Base-by-base conservation (phyloP, 805 yeast species). In the Myxozyma lipomycoides region DNA sequence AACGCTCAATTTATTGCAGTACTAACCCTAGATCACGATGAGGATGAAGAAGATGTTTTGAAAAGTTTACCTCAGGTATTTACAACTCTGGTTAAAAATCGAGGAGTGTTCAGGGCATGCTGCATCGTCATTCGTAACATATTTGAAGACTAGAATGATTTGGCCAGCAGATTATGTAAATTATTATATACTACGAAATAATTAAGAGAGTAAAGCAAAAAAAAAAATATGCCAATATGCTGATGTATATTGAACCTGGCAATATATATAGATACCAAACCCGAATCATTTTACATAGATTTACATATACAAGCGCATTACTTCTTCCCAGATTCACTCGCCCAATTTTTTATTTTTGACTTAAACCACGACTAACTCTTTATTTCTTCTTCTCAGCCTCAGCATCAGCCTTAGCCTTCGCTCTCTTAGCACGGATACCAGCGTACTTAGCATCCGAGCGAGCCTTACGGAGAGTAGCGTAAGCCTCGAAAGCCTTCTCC, bases 341-440 rank as follows among this genome's bases (percentile, higher is more conserved):
- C n/a, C n/a, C n/a, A n/a, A n/a, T n/a, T 28, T 28, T 12, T 28
- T 28, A 28, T 28, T 28, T 28, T 28, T 28, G 7, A 7, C 7
- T 12, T 28, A 12, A 28, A 28, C 32, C 32, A 28, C 12, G 7
- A 28, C 32, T 28, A 28, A 28, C 32, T 12, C 12, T 12, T 28
- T 86, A 88, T 84, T 88, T 88, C 90, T 90, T 90, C 91, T 90
- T 90, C 71, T 89, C 96, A 78, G 95, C 95, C n/a, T 43, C 61
- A 35, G 41, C 61, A 81, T 90, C 98, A 75, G 97, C 98, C 79
- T 88, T 98, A 74, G 96, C 97, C 81, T 81, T 82, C 70, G 95
- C 95, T 79, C 96, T 86, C 95, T 91, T 93, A 73, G 83, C 98
- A 79, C 95, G 89, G 78, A 81, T 79, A 82, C 99, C 99, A 74